A percentile compares a stretch with the other conserved stretches of the same genome.
Conservation (phyloP, 1,139 yeast genomes). For the Zygosaccharomyces pseudobailii region DNA sequence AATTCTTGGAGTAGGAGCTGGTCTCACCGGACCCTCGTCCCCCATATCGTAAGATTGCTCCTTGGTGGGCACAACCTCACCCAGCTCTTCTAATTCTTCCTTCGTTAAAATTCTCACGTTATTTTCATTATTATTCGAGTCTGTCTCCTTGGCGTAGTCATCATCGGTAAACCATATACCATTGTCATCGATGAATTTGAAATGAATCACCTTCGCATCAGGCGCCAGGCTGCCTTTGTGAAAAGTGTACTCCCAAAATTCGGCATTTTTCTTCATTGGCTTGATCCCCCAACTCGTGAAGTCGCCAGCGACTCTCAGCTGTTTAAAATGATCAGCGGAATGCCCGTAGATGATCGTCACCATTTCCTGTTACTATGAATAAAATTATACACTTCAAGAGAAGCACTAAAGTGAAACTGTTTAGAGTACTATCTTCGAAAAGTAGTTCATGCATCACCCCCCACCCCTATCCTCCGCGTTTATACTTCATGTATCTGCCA, state of each 20-base stretch:
- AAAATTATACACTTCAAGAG: background rate
- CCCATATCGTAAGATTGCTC: conserved; percentile 3
- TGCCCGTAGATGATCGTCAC: conserved; percentile 23
- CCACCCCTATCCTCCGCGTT: background rate
- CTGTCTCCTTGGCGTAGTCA: conserved; percentile 43
- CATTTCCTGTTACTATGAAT: conserved; percentile 6
- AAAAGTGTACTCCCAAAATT: conserved; percentile 23
- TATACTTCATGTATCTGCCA: background rate
- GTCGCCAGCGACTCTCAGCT: conserved; percentile 30
- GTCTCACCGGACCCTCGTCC: conserved; percentile 15
- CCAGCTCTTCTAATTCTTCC: conserved; percentile 2
- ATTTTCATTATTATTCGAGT: conserved; percentile 53
- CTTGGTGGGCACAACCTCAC: background rate
- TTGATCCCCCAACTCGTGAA: conserved; percentile 26
- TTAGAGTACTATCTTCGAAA: background rate
- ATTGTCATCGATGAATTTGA: conserved; percentile 35
- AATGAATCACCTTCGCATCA: conserved; percentile 19
- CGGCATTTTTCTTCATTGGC: conserved; percentile 21
- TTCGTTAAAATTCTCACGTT: conserved; percentile 39
- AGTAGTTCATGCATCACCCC: background rate
- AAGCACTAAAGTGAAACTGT: background rate
- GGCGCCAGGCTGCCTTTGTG: conserved; percentile 12
- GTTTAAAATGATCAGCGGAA: conserved; percentile 12
- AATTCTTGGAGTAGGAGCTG: conserved; percentile 13
- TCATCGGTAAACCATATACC: conserved; percentile 55